These are phyloP conservation scores for Tetrastigma voinierianum DNA, from an alignment of 164 flowering plant genomes.

Conservation along the genomic window DNA sequence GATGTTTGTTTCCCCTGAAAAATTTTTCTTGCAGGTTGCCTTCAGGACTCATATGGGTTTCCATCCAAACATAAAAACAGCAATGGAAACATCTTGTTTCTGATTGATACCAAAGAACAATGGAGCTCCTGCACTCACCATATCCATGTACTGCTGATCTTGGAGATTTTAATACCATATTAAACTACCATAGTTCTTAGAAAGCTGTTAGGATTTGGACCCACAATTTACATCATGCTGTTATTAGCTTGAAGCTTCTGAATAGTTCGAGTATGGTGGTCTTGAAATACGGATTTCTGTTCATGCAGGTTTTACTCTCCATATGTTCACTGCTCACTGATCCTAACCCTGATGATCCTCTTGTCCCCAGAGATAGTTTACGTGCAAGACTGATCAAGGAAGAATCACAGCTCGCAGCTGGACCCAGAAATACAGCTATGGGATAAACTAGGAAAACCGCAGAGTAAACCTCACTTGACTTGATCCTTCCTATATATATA, in stretches of 20 bases:
- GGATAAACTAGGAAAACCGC: constrained; percentile 3
- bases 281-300: too few species aligned
- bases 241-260: not conserved
- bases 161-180: not conserved
- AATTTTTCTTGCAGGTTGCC: constrained; percentile 40
- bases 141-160: constrained; percentile 47
- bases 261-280: not conserved
- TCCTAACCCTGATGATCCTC: constrained; percentile 70
- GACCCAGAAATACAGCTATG: constrained; percentile 67
- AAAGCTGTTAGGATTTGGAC: too few species aligned
- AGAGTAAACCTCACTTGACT: too few species aligned
- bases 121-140: constrained; percentile 78
- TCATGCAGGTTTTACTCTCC: constrained; percentile 61
- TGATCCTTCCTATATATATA: too few species aligned
- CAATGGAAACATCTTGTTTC: constrained; percentile 67
- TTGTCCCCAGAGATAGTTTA: constrained; percentile 68
- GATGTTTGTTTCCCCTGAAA: not conserved
- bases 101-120: constrained; percentile 68
- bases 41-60: constrained; percentile 62
- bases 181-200: too few species aligned
- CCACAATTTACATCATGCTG: too few species aligned
- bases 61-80: constrained; percentile 64
- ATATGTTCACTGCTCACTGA: constrained; percentile 66
- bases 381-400: constrained; percentile 56
- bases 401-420: constrained; percentile 64